Percentiles rank a stretch among this genome's conserved stretches.
These are phyloP conservation scores for Xylariaceae sp. DNA, from an alignment of 2,329 filamentous ascomycete species.

Conservation along the genomic window DNA sequence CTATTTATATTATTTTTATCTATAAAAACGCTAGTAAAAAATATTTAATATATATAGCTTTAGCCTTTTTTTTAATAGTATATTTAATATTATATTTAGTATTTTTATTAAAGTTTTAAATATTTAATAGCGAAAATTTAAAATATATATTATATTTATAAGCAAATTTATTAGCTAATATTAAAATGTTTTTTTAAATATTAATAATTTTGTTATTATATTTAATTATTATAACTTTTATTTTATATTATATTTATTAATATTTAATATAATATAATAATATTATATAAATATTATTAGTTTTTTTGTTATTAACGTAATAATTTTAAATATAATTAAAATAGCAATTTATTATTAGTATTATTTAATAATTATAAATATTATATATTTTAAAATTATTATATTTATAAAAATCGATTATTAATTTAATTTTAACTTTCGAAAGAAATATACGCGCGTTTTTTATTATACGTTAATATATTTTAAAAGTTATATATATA, in stretches of 20 bases:
- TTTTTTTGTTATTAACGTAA: neutral
- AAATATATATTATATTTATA: neutral
- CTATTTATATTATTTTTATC: neutral
- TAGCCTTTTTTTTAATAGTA: neutral
- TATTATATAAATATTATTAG: neutral
- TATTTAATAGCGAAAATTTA: neutral
- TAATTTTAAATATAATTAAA: neutral
- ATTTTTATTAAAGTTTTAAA: neutral
- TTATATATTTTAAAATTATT: neutral
- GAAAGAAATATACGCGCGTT: neutral
- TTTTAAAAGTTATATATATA: neutral
- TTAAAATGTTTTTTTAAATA: too few species aligned
- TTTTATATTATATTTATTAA: neutral
- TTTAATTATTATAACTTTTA: neutral
- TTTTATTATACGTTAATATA: neutral
- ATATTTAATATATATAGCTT: neutral
- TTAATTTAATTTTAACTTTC: neutral
- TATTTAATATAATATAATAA: neutral
- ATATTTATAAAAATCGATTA: neutral
- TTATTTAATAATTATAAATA: neutral
- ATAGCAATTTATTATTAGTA: neutral
- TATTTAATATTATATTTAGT: neutral
- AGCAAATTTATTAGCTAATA: neutral
- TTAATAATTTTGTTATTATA: neutral
- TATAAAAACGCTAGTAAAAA: neutral